Evolutionary conservation across 805 yeast genomes (phyloP).

Genomic region (Yarrowia yakushimensis): DNA sequence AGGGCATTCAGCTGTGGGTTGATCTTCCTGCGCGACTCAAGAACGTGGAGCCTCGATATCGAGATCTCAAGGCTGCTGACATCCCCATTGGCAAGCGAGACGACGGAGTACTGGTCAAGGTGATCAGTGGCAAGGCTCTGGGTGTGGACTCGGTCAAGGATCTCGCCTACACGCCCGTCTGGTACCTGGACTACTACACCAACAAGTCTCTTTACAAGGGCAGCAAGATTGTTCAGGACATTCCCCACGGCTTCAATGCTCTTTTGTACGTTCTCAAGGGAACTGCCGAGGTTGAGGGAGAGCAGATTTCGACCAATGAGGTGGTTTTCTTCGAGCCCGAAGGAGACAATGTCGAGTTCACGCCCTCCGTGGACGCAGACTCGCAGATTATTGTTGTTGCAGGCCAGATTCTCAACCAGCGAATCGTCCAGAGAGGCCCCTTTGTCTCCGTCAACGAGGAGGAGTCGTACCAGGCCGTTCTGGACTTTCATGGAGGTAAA

Average conservation of each 20-base stretch:
- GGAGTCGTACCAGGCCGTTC: conserved; percentile 62
- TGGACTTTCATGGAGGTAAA: conserved; percentile 56
- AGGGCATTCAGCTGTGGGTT: conserved; percentile 75
- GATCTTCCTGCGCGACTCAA: conserved; percentile 68
- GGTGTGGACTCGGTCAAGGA: conserved; percentile 71
- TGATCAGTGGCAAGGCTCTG: conserved; percentile 72
- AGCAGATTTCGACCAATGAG: conserved; percentile 28
- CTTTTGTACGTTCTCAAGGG: conserved; percentile 35
- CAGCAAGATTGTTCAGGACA: conserved; percentile 49
- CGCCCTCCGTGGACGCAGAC: conserved; percentile 37
- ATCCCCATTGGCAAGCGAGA: conserved; percentile 55
- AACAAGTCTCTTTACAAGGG: neutral
- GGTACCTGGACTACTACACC: conserved; percentile 47
- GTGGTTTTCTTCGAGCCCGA: conserved; percentile 31
- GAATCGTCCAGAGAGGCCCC: conserved; percentile 81
- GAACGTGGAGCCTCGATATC: conserved; percentile 65
- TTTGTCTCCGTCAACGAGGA: conserved; percentile 71
- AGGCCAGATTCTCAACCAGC: conserved; percentile 37
- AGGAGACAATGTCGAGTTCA: conserved; percentile 32
- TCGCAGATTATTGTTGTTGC: conserved; percentile 31
- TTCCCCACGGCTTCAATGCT: conserved; percentile 49
- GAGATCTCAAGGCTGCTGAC: conserved; percentile 67
- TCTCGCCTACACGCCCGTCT: conserved; percentile 78
- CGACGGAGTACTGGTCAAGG: conserved; percentile 42
- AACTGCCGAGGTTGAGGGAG: conserved; percentile 30